phyloP scores from a whole-genome alignment of 2,329 filamentous ascomycete genomes.

The Microascus cirrosus region DNA sequence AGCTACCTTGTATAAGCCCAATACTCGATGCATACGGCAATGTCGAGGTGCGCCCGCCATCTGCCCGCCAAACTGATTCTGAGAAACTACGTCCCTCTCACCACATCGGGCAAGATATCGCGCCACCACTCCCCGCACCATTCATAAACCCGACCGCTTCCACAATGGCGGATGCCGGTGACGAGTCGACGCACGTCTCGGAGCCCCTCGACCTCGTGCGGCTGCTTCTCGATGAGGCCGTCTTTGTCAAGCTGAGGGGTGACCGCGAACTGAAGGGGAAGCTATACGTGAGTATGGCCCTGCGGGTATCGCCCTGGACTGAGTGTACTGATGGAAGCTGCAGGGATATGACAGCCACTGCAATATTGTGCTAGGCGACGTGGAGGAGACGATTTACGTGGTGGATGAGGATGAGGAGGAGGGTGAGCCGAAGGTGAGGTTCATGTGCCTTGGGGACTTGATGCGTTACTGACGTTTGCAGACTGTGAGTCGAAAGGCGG shows the following conservation, averaged over 20 bases:
- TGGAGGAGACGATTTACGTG: constrained; percentile 93
- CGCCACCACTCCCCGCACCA: neutral
- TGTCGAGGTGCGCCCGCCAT: no score
- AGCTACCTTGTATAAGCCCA: no score
- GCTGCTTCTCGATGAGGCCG: constrained; percentile 86
- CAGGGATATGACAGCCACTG: constrained; percentile 98
- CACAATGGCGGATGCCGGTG: constrained; percentile 74
- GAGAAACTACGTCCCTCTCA: neutral
- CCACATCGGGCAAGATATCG: neutral
- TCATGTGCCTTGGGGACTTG: neutral
- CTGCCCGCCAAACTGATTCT: neutral
- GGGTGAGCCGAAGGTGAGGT: constrained; percentile 55
- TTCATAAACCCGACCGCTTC: neutral
- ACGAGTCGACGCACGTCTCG: constrained; percentile 60
- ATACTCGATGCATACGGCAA: no score
- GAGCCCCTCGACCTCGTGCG: constrained; percentile 95
- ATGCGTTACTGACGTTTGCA: constrained; percentile 21
- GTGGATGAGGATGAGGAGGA: constrained; percentile 27
- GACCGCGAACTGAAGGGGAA: constrained; percentile 92
- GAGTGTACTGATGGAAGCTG: neutral
- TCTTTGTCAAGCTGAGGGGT: constrained; percentile 93
- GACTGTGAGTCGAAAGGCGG: constrained; percentile 93
- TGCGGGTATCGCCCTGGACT: neutral
- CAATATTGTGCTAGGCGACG: constrained; percentile 90
- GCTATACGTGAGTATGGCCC: constrained; percentile 60